Evolutionary conservation across 345 rosid genomes (phyloP), one percentile per base, ranked within the genome.

Genomic region (Euphorbia pulcherrima): DNA sequence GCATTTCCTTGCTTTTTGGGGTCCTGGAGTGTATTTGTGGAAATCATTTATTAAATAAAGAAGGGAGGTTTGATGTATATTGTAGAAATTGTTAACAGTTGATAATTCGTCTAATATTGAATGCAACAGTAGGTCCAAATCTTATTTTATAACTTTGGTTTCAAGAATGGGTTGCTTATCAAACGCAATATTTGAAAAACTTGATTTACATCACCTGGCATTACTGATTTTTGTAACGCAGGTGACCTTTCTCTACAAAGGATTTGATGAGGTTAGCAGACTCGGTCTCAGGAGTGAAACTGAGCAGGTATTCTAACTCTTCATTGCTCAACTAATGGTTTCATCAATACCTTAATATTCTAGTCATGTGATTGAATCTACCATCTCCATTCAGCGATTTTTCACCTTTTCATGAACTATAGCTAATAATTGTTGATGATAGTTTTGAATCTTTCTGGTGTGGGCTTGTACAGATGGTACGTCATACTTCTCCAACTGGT

Each of bases 181-280:
- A 1, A 18, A 9, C 17, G 53, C 67, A 44, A 7, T 44, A 11
- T 41, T 17, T 5, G 17, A 14, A 26, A 18, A 12, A 8, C n/a
- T 11, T 16, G 17, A 53, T 65, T 13, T 66, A 3, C 53, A 12
- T 7, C 21, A 23, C 26, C 1, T 63, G 33, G 35, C 48, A 39
- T 62, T 26, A 18, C 21, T 46, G 54, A 46, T 16, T 63, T n/a
- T 14, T 27, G 2, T 63, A 63, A 63, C 26, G 14, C 54, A 92
- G 96, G 81, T 83, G 69, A 92, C 96, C 46, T 88, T 92, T 77
- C 60, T 81, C 52, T 94, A 92, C 72, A 88, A 92, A 86, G 98
- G 98, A 53, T 92, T 90, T 72, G 98, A 92, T 64, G 96, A 92
- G 80, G 87, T 84, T 64, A 91, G 96, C 54, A 84, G 92, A 51